Evolutionary conservation across 2,329 filamentous ascomycete species (phyloP).

Genomic region (Clarireedia homoeocarpa): DNA sequence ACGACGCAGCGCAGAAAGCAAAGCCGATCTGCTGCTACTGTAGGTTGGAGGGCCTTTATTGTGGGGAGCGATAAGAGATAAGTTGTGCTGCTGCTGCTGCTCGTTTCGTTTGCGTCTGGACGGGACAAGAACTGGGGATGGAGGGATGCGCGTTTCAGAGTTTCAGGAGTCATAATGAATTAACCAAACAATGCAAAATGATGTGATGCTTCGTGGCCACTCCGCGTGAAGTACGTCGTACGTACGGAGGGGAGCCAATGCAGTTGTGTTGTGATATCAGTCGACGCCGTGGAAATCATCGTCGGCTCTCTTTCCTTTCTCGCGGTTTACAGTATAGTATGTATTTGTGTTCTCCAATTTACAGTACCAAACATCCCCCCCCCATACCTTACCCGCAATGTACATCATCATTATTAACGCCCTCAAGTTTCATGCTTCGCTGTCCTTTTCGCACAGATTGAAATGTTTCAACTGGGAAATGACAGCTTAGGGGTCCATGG

Average conservation of each 20-base stretch:
- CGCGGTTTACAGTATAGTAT: too few species aligned
- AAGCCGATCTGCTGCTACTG: background rate
- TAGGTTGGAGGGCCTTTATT: background rate
- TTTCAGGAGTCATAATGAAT: too few species aligned
- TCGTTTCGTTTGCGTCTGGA: background rate
- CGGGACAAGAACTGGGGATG: too few species aligned
- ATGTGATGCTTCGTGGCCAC: too few species aligned
- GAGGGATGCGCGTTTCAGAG: too few species aligned
- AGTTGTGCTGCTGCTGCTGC: background rate
- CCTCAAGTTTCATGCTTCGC: background rate
- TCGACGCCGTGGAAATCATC: background rate
- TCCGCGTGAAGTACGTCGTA: background rate
- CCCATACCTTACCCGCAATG: too few species aligned
- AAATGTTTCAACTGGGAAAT: slow-evolving; percentile 6
- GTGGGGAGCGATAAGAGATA: background rate
- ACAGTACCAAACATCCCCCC: too few species aligned
- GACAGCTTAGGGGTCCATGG: background rate
- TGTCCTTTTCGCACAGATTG: background rate
- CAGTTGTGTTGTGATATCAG: background rate
- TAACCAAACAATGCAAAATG: too few species aligned
- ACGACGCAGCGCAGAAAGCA: too few species aligned
- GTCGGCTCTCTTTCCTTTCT: background rate
- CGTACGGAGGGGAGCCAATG: too few species aligned
- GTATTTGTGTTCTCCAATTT: background rate
- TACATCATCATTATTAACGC: background rate